Percentiles rank a stretch among this genome's conserved stretches.
phyloP scores from a whole-genome alignment of 2,329 filamentous ascomycete species.

The Phialocephala subalpina region DNA sequence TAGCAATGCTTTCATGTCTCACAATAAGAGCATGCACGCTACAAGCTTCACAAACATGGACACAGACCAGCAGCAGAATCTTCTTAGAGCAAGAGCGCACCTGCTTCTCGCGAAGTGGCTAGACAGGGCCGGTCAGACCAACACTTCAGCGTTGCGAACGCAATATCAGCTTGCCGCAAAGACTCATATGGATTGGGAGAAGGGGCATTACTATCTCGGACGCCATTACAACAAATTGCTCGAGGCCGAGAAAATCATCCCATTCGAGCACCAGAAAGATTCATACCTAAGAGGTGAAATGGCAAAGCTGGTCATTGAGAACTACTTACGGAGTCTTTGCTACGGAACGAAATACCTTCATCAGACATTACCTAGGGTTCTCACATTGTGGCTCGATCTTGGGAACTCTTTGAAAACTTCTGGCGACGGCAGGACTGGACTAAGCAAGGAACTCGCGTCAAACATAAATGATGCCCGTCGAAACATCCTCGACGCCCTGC shows the following conservation, averaged over 20 bases:
- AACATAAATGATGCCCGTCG: conserved; percentile 64
- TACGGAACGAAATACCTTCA: conserved; percentile 96
- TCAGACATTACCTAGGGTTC: conserved; percentile 87
- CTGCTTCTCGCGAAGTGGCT: conserved; percentile 96
- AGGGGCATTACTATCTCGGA: conserved; percentile 95
- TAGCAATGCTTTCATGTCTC: conserved; percentile 73
- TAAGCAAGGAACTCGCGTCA: conserved; percentile 57
- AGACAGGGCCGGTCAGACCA: conserved; percentile 91
- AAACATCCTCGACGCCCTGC: conserved; percentile 72
- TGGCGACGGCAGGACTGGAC: conserved; percentile 54
- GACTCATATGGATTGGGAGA: conserved; percentile 82
- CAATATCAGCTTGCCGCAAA: conserved; percentile 87
- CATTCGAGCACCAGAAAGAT: conserved; percentile 78
- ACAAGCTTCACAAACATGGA: conserved; percentile 36
- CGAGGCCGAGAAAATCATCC: conserved; percentile 84
- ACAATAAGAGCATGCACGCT: conserved; percentile 37
- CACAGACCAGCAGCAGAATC: conserved; percentile 55
- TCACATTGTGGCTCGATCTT: conserved; percentile 95
- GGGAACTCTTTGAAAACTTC: conserved; percentile 76
- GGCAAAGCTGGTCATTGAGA: conserved; percentile 89
- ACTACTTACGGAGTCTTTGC: conserved; percentile 85
- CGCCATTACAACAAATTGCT: conserved; percentile 97
- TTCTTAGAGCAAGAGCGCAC: conserved; percentile 79
- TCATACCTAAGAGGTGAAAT: conserved; percentile 82
- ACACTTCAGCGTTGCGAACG: conserved; percentile 78